phyloP scores from a whole-genome alignment of 441 rosid genomes.

The Pelargonium fulgidum region DNA sequence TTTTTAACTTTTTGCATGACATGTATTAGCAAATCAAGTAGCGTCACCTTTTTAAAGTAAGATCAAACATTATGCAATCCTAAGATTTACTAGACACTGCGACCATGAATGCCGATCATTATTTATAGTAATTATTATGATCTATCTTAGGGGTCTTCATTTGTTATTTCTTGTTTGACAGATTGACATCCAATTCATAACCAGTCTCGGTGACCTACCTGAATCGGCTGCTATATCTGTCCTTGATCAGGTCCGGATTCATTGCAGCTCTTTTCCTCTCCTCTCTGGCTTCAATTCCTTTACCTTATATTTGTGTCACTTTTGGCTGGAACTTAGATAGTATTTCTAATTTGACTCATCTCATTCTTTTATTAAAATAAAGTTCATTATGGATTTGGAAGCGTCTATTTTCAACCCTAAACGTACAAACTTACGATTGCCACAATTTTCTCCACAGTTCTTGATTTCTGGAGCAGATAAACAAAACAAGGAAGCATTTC shows the following conservation, averaged over 20 bases:
- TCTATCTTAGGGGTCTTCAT: background rate
- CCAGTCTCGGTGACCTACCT: slow-evolving; percentile 10
- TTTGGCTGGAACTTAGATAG: background rate
- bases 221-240: slow-evolving; percentile 11
- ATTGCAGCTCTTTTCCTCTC: background rate
- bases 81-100: background rate
- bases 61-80: background rate
- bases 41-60: background rate
- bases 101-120: background rate
- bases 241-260: slow-evolving; percentile 9
- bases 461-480: slow-evolving; percentile 9
- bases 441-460: slow-evolving; percentile 1
- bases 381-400: background rate
- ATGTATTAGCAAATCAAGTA: background rate
- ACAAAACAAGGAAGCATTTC: slow-evolving; percentile 9
- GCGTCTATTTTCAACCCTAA: background rate
- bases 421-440: background rate
- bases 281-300: background rate
- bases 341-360: background rate
- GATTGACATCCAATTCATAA: slow-evolving; percentile 12
- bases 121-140: background rate
- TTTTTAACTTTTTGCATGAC: background rate
- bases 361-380: background rate
- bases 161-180: background rate
- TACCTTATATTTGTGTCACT: background rate